These are phyloP conservation scores for Aspergillus cavernicola DNA, from an alignment of 495 filamentous ascomycete genomes.

Conservation along the genomic window DNA sequence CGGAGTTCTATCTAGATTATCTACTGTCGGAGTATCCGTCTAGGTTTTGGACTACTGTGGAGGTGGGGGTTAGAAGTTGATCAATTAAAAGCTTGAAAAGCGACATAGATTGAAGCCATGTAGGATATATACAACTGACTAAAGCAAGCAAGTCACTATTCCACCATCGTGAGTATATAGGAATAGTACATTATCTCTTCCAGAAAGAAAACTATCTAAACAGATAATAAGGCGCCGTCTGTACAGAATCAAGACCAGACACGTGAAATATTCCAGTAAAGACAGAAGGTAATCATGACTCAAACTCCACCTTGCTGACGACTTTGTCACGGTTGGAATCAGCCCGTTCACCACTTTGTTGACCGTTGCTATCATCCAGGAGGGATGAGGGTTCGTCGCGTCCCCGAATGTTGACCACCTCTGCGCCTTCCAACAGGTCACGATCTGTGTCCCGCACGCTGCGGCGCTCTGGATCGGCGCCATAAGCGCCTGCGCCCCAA, in stretches of 20 bases:
- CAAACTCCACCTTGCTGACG: slow-evolving; percentile 40
- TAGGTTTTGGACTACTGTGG: no score
- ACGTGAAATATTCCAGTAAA: background rate
- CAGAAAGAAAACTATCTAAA: slow-evolving; percentile 12
- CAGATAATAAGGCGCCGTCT: background rate
- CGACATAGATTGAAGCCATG: no score
- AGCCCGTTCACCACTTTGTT: background rate
- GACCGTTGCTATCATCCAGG: slow-evolving; percentile 24
- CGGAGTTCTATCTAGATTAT: no score
- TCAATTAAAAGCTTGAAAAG: no score
- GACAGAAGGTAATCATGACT: slow-evolving; percentile 23
- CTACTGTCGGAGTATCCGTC: no score
- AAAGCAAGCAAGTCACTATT: no score
- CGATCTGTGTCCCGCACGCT: slow-evolving; percentile 25
- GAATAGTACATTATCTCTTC: background rate
- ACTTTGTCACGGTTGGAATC: slow-evolving; percentile 20
- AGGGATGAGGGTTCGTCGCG: slow-evolving; percentile 29
- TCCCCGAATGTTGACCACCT: slow-evolving; percentile 22
- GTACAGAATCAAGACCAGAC: background rate
- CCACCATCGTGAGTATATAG: no score
- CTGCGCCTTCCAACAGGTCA: slow-evolving; percentile 22
- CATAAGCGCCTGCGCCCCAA: slow-evolving; percentile 47
- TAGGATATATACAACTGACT: no score
- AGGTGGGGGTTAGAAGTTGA: no score
- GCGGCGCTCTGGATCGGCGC: slow-evolving; percentile 52